These are phyloP conservation scores for Sinapis alba DNA, from an alignment of 441 rosid genomes.

Conservation along the genomic window DNA sequence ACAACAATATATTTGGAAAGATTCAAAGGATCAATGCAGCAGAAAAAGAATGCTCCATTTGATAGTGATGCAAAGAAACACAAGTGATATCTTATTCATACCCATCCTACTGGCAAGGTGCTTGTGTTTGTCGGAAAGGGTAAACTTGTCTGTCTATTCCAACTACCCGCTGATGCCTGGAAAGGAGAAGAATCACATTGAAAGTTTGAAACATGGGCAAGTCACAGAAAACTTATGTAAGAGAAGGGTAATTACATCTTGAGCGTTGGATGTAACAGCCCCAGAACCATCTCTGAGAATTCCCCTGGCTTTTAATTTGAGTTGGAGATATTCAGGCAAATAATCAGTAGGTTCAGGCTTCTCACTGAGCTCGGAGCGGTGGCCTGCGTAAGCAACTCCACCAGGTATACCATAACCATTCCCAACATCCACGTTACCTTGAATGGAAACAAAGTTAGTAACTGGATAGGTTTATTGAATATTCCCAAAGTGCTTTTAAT, in stretches of 20 bases:
- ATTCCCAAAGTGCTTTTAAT: not conserved
- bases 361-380: conserved; percentile 37
- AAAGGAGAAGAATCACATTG: conserved; percentile 27
- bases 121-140: conserved; percentile 41
- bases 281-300: conserved; percentile 58
- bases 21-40: not conserved
- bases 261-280: conserved; percentile 38
- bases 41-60: not conserved
- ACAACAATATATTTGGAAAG: too few species aligned
- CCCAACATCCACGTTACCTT: conserved; percentile 87
- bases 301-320: conserved; percentile 82
- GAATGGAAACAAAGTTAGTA: not conserved
- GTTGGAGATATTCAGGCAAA: conserved; percentile 84
- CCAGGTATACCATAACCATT: conserved; percentile 98
- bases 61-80: not conserved
- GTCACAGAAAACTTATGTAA: not conserved
- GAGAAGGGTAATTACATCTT: conserved; percentile 38
- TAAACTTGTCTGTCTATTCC: conserved; percentile 26
- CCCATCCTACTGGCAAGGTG: conserved; percentile 83
- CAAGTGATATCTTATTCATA: conserved; percentile 47
- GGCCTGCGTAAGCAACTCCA: conserved; percentile 71
- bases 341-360: conserved; percentile 51
- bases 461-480: not conserved
- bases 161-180: conserved; percentile 47
- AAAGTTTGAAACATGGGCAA: conserved; percentile 12